Evolutionary conservation across 2,329 filamentous ascomycete genomes (phyloP).

Genomic region (Sporothrix dimorphospora): DNA sequence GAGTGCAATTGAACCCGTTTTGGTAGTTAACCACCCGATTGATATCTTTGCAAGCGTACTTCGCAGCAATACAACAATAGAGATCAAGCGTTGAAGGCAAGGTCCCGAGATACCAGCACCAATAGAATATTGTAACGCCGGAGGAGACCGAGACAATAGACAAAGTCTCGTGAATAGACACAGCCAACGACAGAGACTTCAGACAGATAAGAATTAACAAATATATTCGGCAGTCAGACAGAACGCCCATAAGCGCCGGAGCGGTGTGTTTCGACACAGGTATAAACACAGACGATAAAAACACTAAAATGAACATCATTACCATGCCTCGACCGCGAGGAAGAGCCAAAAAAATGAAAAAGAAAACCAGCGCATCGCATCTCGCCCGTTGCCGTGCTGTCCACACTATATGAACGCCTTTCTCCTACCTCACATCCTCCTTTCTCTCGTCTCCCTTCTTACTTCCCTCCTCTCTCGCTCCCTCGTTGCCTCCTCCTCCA

Average conservation of each 20-base stretch:
- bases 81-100: background rate
- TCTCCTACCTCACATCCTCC: background rate
- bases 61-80: no score
- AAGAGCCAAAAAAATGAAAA: background rate
- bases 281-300: conserved; percentile 20
- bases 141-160: background rate
- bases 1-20: no score
- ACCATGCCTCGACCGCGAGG: conserved; percentile 20
- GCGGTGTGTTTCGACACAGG: conserved; percentile 12
- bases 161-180: background rate
- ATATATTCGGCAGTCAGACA: conserved; percentile 1
- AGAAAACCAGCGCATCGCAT: background rate
- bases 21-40: no score
- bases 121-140: background rate
- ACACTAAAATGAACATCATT: conserved; percentile 8
- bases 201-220: background rate
- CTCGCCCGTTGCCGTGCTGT: background rate
- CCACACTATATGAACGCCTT: no score
- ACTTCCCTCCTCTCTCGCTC: background rate
- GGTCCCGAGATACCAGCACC: background rate
- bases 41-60: no score
- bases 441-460: background rate
- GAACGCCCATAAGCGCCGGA: conserved; percentile 23
- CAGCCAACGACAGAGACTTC: background rate
- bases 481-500: background rate